Conservation (phyloP, 257 asterid genomes). For the Solanum megistacrolobum region DNA sequence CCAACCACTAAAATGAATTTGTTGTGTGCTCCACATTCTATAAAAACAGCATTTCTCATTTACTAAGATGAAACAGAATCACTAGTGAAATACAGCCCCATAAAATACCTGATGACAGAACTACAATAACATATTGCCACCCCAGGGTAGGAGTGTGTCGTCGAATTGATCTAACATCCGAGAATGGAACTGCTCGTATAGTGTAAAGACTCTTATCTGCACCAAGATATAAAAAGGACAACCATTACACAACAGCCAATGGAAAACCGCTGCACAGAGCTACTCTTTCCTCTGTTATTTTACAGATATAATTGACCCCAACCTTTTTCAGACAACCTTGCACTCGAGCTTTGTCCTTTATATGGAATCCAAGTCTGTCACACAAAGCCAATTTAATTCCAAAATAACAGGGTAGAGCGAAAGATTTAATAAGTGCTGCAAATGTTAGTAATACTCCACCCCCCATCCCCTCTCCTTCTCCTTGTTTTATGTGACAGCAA, state of each 20-base stretch:
- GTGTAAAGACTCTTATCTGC: constrained; percentile 90
- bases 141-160: constrained; percentile 87
- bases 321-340: constrained; percentile 89
- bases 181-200: constrained; percentile 72
- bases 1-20: background rate
- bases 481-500: background rate
- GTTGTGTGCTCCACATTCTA: background rate
- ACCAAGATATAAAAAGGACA: constrained; percentile 15
- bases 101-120: constrained; percentile 68
- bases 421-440: background rate
- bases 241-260: constrained; percentile 1
- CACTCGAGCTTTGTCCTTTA: constrained; percentile 80
- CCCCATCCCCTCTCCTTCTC: background rate
- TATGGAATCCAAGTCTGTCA: constrained; percentile 96
- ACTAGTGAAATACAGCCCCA: background rate
- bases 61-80: background rate
- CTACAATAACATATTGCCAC: constrained; percentile 92
- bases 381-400: background rate
- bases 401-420: background rate
- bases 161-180: constrained; percentile 78
- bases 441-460: background rate
- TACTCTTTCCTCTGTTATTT: background rate
- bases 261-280: background rate
- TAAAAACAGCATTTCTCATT: background rate
- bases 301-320: constrained; percentile 1